Conservation (phyloP, 768 basidiomycete genomes). For the Kwoniella dendrophila region DNA sequence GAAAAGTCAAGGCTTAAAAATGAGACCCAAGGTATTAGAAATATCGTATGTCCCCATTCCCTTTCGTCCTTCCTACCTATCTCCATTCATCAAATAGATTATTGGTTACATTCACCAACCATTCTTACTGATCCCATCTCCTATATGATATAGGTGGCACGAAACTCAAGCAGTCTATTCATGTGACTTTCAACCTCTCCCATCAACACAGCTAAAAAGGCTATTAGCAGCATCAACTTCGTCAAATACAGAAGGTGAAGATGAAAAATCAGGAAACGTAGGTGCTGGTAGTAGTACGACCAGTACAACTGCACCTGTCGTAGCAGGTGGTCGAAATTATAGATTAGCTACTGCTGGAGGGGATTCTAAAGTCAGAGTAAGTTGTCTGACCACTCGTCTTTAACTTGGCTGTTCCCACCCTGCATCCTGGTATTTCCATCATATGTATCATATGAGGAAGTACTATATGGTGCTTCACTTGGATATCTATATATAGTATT, state of each 20-base stretch:
- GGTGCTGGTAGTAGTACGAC: conserved; percentile 52
- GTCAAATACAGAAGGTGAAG: conserved; percentile 24
- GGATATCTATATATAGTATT: background rate
- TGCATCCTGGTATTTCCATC: background rate
- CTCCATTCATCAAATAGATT: background rate
- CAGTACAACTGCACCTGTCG: conserved; percentile 15
- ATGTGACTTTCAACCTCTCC: conserved; percentile 87
- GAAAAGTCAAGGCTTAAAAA: conserved; percentile 16
- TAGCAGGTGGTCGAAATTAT: conserved; percentile 64
- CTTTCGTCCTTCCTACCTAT: background rate
- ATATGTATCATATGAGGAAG: background rate
- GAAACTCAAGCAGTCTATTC: conserved; percentile 67
- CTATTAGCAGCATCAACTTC: conserved; percentile 41
- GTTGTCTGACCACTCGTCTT: conserved; percentile 55
- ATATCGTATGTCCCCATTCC: conserved; percentile 47
- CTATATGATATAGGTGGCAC: conserved; percentile 52
- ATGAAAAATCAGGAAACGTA: conserved; percentile 11
- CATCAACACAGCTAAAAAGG: conserved; percentile 60
- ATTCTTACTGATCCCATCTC: background rate
- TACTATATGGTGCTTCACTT: background rate
- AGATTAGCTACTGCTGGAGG: conserved; percentile 92
- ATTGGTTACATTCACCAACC: too few relatives aligned
- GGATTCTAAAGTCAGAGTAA: conserved; percentile 92
- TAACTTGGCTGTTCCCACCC: background rate
- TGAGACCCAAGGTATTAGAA: conserved; percentile 55